A percentile compares a stretch with the other conserved stretches of the same genome.
Evolutionary conservation across 106 monocot genomes (phyloP).

Genomic region (Dendrobium officinale): DNA sequence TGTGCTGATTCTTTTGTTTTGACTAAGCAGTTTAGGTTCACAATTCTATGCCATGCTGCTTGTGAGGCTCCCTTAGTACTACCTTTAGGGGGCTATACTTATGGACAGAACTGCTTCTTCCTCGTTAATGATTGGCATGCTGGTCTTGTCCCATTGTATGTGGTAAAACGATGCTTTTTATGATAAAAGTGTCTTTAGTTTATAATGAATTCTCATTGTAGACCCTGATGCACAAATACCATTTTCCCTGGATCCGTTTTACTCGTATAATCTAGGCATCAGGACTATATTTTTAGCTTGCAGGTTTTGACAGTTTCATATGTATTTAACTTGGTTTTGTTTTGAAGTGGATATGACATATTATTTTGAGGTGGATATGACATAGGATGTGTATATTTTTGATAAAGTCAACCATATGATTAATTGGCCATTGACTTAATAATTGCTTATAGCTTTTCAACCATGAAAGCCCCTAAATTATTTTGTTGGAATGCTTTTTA

Average conservation of each 20-base stretch:
- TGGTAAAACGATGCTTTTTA: background rate
- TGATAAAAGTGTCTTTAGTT: background rate
- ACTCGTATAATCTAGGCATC: background rate
- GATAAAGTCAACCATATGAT: background rate
- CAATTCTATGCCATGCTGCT: constrained; percentile 74
- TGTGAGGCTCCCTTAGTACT: constrained; percentile 96
- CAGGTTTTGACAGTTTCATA: background rate
- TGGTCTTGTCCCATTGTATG: constrained; percentile 82
- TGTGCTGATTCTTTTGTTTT: background rate
- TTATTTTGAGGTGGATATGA: background rate
- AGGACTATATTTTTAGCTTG: background rate
- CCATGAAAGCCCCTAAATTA: background rate
- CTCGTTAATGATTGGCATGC: constrained; percentile 99
- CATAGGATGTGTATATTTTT: background rate
- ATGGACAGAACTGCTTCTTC: constrained; percentile 84
- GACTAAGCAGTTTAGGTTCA: constrained; percentile 76
- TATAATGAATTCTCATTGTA: background rate
- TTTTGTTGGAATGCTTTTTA: background rate
- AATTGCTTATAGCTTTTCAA: background rate
- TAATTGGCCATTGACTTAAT: background rate
- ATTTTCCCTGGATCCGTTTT: background rate
- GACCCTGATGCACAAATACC: background rate
- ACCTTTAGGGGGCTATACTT: constrained; percentile 74
- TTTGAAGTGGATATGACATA: background rate
- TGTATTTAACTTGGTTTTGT: background rate